Evolutionary conservation across 2,329 filamentous ascomycete genomes (phyloP).

Genomic region (Colletotrichum tofieldiae): DNA sequence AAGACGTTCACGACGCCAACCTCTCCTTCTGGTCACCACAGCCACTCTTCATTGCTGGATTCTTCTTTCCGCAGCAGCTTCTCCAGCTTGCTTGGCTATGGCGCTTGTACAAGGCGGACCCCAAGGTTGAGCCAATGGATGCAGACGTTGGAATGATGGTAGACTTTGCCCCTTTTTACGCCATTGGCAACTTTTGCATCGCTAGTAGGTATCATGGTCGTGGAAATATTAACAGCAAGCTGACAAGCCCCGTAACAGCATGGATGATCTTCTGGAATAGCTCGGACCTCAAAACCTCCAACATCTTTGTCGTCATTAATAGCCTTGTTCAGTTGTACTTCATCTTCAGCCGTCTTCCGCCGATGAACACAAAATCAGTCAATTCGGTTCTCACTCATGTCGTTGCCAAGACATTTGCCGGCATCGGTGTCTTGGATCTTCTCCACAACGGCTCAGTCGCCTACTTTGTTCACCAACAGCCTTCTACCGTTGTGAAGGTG

Average conservation of each 20-base stretch:
- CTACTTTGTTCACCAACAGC: slow-evolving; percentile 65
- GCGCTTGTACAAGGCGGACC: slow-evolving; percentile 65
- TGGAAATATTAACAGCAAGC: background rate
- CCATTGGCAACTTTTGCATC: slow-evolving; percentile 71
- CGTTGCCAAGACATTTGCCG: slow-evolving; percentile 72
- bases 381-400: slow-evolving; percentile 71
- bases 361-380: slow-evolving; percentile 65
- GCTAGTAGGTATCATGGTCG: slow-evolving; percentile 59
- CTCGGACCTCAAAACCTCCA: slow-evolving; percentile 64
- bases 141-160: slow-evolving; percentile 64
- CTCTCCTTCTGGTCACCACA: slow-evolving; percentile 73
- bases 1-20: slow-evolving; percentile 71
- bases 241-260: slow-evolving; percentile 48
- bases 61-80: slow-evolving; percentile 75
- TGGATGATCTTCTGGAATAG: slow-evolving; percentile 77
- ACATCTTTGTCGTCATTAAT: slow-evolving; percentile 71
- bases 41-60: slow-evolving; percentile 71
- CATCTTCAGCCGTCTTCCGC: slow-evolving; percentile 62
- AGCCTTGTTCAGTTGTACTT: slow-evolving; percentile 70
- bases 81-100: slow-evolving; percentile 73
- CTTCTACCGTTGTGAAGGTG: slow-evolving; percentile 63
- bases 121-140: slow-evolving; percentile 54
- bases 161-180: slow-evolving; percentile 69
- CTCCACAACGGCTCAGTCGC: slow-evolving; percentile 72
- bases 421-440: slow-evolving; percentile 72